Evolutionary conservation across 2,329 filamentous ascomycete species (phyloP).

Genomic region (Beauveria caledonica): DNA sequence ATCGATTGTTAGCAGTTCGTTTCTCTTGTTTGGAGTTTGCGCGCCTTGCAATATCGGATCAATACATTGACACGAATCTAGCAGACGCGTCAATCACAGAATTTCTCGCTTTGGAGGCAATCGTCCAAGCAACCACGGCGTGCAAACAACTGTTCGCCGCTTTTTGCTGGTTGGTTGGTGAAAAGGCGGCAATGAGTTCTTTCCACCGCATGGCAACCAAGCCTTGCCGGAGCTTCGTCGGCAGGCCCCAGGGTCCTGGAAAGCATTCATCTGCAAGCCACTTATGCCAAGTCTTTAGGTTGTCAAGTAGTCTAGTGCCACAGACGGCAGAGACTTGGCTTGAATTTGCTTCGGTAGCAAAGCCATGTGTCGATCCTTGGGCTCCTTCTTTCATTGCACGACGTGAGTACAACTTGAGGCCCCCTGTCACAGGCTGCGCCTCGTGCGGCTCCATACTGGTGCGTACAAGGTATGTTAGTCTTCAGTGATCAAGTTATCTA

Average conservation of each 20-base stretch:
- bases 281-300: not conserved
- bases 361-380: not conserved
- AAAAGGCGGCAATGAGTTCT: too few species aligned
- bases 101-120: too few species aligned
- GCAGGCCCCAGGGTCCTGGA: not conserved
- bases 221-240: not conserved
- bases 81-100: too few species aligned
- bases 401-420: not conserved
- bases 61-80: too few species aligned
- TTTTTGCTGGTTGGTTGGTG: not conserved
- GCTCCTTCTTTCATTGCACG: not conserved
- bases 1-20: too few species aligned
- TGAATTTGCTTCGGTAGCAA: not conserved
- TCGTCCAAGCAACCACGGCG: too few species aligned
- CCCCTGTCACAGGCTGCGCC: not conserved
- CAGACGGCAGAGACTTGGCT: not conserved
- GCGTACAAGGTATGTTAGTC: too few species aligned
- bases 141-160: not conserved
- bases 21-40: too few species aligned
- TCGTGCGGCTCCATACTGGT: not conserved
- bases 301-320: not conserved
- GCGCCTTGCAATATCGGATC: too few species aligned
- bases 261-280: not conserved
- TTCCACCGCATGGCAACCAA: not conserved
- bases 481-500: too few species aligned